Percentiles rank a stretch among this genome's conserved stretches.
phyloP scores from a whole-genome alignment of 306 rosid genomes.

The Sindora glabra region DNA sequence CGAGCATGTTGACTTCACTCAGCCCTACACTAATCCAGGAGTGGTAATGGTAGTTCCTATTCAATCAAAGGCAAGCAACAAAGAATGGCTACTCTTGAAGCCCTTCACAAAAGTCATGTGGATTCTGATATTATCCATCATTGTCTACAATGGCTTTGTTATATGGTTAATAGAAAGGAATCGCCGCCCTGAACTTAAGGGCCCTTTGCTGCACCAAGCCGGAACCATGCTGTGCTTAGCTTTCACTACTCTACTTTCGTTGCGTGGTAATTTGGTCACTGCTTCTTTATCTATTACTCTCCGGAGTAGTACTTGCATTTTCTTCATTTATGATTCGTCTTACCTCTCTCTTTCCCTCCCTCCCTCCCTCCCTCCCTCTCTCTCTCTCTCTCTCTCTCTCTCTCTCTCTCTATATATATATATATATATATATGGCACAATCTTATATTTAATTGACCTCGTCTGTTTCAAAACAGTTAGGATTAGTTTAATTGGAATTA shows the following conservation, averaged over 20 bases:
- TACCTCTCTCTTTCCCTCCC: too few species aligned
- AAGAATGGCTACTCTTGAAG: slow-evolving; percentile 32
- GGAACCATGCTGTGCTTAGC: slow-evolving; percentile 35
- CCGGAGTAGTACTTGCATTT: too few species aligned
- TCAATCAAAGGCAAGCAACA: slow-evolving; percentile 7
- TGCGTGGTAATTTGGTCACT: slow-evolving; percentile 35
- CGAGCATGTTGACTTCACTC: slow-evolving; percentile 32
- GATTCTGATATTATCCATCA: slow-evolving; percentile 19
- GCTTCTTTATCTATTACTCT: too few species aligned
- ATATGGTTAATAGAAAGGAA: slow-evolving; percentile 42
- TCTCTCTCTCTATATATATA: too few species aligned
- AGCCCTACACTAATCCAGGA: slow-evolving; percentile 40
- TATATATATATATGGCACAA: too few species aligned
- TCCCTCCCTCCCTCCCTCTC: too few species aligned
- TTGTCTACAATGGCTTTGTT: slow-evolving; percentile 42
- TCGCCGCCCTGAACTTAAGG: slow-evolving; percentile 14
- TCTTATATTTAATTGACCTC: too few species aligned
- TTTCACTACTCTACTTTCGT: slow-evolving; percentile 34
- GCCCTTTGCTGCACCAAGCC: slow-evolving; percentile 31
- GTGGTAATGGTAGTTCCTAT: slow-evolving; percentile 40
- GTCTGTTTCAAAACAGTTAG: too few species aligned
- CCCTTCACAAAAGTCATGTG: slow-evolving; percentile 47
- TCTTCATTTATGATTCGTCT: too few species aligned
- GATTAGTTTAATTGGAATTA: too few species aligned
- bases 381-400: too few species aligned